Evolutionary conservation across 257 asterid genomes (phyloP), one percentile per base, ranked within the genome.

Genomic region (Striga asiatica): DNA sequence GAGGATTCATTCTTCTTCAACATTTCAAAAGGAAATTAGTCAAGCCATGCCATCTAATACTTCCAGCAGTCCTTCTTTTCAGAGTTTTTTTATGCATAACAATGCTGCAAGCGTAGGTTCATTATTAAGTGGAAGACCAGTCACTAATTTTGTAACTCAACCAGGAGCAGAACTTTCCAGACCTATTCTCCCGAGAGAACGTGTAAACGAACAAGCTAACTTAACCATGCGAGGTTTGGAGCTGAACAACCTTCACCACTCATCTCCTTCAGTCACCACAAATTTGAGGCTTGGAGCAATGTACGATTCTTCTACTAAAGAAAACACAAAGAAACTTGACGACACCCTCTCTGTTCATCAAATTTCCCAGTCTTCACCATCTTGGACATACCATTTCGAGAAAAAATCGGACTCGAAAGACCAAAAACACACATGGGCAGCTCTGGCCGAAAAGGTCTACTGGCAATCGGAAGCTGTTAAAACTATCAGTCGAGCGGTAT

Each of bases 401-500:
- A 73, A 74, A 54, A 70, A 64, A 58, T 42, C 53, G 17, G 56
- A 64, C 49, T 14, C 35, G 20, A 78, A 78, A 60, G 92, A 74
- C 54, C 77, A 77, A 28, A 79, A 76, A 64, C 42, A 72, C 46
- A 70, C 79, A 2, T 79, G 83, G 78, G 72, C 62, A 60, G 74
- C 69, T 74, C 80, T 91, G 54, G 75, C 88, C 31, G 84, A 75
- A 69, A 81, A 72, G 60, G 71, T 84, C 50, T 60, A 63, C 65
- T 87, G 97, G 95, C 98, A 91, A 76, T 68, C 60, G 43, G 88
- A 87, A 64, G 97, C 97, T 56, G 74, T 87, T 65, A 65, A 41
- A 62, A 60, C 67, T 22, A 76, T 87, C 32, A 29, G 84, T 70
- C 82, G 41, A 64, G 66, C 82, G 20, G 42, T 91, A 58, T 72